Percentiles rank a stretch among this genome's conserved stretches.
Evolutionary conservation across 164 flowering plant species (phyloP).

Genomic region (Vitis riparia): DNA sequence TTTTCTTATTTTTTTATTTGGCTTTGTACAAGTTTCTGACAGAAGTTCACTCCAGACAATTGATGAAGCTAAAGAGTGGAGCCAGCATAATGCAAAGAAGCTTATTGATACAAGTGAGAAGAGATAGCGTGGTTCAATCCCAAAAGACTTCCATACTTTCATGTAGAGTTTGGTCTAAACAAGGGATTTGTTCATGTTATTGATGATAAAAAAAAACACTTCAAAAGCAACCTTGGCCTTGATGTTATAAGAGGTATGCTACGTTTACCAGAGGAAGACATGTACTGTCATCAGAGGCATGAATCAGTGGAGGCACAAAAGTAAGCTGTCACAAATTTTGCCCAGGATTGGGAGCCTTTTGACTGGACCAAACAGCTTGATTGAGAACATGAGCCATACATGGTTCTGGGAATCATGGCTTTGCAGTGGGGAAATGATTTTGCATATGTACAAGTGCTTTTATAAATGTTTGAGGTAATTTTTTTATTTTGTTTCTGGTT

Average conservation of each 20-base stretch:
- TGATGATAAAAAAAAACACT: constrained; percentile 67
- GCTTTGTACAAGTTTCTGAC: constrained; percentile 5
- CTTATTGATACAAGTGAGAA: constrained; percentile 76
- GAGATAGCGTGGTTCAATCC: constrained; percentile 81
- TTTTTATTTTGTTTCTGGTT: too few relatives aligned
- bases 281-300: constrained; percentile 64
- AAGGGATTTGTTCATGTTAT: constrained; percentile 91
- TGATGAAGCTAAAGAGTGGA: constrained; percentile 97
- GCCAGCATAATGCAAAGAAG: constrained; percentile 87
- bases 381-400: too few relatives aligned
- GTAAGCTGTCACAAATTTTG: constrained; percentile 59
- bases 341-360: constrained; percentile 70
- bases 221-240: constrained; percentile 70
- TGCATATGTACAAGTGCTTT: too few relatives aligned
- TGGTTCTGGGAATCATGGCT: too few relatives aligned
- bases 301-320: constrained; percentile 68
- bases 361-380: constrained; percentile 90
- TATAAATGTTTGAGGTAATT: too few relatives aligned
- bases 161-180: constrained; percentile 86
- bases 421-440: too few relatives aligned
- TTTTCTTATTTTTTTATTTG: neutral
- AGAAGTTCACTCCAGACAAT: constrained; percentile 56
- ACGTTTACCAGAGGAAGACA: constrained; percentile 74
- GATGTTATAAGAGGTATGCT: constrained; percentile 90
- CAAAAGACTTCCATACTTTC: constrained; percentile 86